Base-by-base conservation (phyloP, 768 basidiomycete genomes). In the Saitozyma podzolica region DNA sequence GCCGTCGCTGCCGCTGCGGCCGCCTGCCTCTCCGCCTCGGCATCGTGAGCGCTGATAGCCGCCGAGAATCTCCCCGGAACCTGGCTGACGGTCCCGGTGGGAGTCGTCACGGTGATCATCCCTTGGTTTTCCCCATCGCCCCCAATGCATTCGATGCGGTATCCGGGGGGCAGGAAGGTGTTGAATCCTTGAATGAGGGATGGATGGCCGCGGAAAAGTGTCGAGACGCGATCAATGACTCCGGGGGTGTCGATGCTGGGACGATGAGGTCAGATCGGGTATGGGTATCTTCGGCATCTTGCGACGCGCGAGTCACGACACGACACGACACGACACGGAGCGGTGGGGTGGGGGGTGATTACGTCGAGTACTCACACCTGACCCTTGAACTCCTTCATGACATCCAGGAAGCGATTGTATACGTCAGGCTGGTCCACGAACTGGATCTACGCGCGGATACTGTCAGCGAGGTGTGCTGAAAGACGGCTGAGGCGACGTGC, bases 331-430 rank as follows among this genome's bases (percentile, higher is more conserved):
- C 29, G 29, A 29, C 29, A 5, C 29, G 37, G 14, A 54, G 43
- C 29, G 40, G n/a, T 47, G 45, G 11, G 11, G 45, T 47, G 45
- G 39, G 50, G 54, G 11, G 9, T 40, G 14, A 39, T 9, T 48
- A 14, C 19, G 29, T 39, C 45, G 5, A 47, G 13, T n/a, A 67
- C 75, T 66, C 54, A 82, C 80, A 79, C 78, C 56, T 95, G 91
- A 73, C 92, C 91, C 82, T 99, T 99, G 80, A 99, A 99, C 78
- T 98, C 94, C 83, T 97, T 97, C 96, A 96, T 96, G 76, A 96
- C 94, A 78, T 95, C 92, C 80, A 94, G 80, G 76, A 93, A 92
- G 67, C 88, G 85, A 78, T 96, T 95, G 83, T 96, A 96, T 37
- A 95, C 92, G 72, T 93, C 91, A 17, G 92, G 92, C 78, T 88